Evolutionary conservation across 1,284 basidiomycete species (phyloP), one percentile per base, ranked within the genome.

Genomic region (Marasmius fiardii): DNA sequence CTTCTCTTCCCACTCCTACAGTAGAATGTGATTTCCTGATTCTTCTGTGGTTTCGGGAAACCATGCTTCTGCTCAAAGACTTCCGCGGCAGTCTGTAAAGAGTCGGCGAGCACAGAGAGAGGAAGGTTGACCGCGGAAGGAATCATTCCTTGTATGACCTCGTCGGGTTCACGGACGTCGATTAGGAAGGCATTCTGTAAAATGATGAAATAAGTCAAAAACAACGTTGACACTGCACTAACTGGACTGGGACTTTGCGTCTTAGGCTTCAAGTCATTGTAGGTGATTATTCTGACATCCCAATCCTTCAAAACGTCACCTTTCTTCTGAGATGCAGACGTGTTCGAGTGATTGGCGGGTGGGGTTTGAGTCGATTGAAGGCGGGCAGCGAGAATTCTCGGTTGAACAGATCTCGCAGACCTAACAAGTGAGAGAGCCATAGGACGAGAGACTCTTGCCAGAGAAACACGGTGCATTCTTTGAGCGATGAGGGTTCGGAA

Each of bases 111-210:
- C 20, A 81, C 79, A 3, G 92, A 91, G 21, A 99, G 83, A 5
- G 97, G 96, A 12, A 99, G 75, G 69, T 96, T 95, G 65, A 99
- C 94, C 4, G 95, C 84, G 11, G 93, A 95, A 3, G 97, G 97
- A 65, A 99, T 98, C 67, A 91, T 91, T 26, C 97, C 96, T 69
- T 96, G 92, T 2, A 90, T 82, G 34, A 95, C 92, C 71, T 99
- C 97, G 62, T 93, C 86, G 3, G 90, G 90, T 71, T 99, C 97
- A 31, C 97, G 88, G 6, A 99, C 95, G 70, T 99, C 93, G 57
- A 96, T 85, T 53, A 95, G 65, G 66, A 90, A 91, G n/a, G 86
- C 77, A 60, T 92, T 77, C 92, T 95, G 62, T 21, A 48, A 39
- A 41, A 43, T 33, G 33, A 53, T 23, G 20, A 53, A 10, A 48